Conservation (phyloP, 2,329 filamentous ascomycete species). For the Aspergillus novoparasiticus region DNA sequence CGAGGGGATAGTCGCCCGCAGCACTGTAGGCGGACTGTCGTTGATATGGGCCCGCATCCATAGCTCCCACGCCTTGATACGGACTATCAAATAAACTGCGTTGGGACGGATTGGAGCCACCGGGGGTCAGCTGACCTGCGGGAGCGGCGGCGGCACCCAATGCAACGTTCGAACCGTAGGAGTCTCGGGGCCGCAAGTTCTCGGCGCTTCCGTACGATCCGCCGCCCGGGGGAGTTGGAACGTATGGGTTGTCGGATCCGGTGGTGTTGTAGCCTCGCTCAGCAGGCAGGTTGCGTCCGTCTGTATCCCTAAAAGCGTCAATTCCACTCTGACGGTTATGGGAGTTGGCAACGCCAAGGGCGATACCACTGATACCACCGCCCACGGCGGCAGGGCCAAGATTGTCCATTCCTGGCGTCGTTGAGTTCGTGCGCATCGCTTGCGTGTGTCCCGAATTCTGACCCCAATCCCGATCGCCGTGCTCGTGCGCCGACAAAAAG, state of each 20-base stretch:
- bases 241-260: slow-evolving; percentile 42
- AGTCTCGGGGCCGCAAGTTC: slow-evolving; percentile 40
- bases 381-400: slow-evolving; percentile 61
- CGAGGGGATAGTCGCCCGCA: slow-evolving; percentile 52
- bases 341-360: slow-evolving; percentile 65
- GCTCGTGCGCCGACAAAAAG: slow-evolving; percentile 17
- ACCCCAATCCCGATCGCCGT: slow-evolving; percentile 14
- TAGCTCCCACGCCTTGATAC: slow-evolving; percentile 37
- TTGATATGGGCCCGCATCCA: slow-evolving; percentile 67
- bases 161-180: slow-evolving; percentile 40
- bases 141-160: slow-evolving; percentile 37
- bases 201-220: slow-evolving; percentile 23
- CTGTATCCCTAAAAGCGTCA: slow-evolving; percentile 58
- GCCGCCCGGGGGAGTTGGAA: slow-evolving; percentile 27
- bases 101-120: slow-evolving; percentile 46
- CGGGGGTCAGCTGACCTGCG: slow-evolving; percentile 38
- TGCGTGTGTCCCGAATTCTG: slow-evolving; percentile 27
- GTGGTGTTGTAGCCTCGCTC: slow-evolving; percentile 39
- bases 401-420: slow-evolving; percentile 68
- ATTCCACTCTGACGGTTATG: slow-evolving; percentile 67
- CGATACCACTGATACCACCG: slow-evolving; percentile 69
- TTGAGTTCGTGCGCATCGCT: slow-evolving; percentile 38
- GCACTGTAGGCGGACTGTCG: slow-evolving; percentile 57
- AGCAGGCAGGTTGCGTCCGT: slow-evolving; percentile 31
- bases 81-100: slow-evolving; percentile 51